phyloP scores from a whole-genome alignment of 805 yeast genomes.

The Metschnikowia borealis region DNA sequence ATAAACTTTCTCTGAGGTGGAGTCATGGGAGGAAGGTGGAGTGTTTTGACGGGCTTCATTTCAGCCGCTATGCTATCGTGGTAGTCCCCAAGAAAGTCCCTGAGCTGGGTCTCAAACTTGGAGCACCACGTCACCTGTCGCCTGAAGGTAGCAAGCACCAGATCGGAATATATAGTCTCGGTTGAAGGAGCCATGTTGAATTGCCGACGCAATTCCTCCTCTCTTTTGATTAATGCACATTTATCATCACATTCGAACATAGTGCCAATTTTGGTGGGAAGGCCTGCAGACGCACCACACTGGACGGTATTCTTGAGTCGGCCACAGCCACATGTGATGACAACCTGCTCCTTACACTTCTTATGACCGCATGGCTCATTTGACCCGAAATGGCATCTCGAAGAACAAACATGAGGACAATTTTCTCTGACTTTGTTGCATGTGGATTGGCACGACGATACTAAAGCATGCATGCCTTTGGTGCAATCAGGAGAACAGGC shows the following conservation, averaged over 20 bases:
- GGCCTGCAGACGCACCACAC: slow-evolving; percentile 53
- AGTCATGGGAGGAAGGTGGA: slow-evolving; percentile 73
- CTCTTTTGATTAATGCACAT: slow-evolving; percentile 61
- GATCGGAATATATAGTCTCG: slow-evolving; percentile 37
- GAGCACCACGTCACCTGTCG: slow-evolving; percentile 68
- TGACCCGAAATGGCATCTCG: slow-evolving; percentile 58
- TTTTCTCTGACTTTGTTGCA: slow-evolving; percentile 51
- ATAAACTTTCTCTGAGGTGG: slow-evolving; percentile 65
- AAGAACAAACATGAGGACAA: slow-evolving; percentile 69
- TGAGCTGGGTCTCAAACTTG: slow-evolving; percentile 53
- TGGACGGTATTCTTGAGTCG: slow-evolving; percentile 41
- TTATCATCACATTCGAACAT: slow-evolving; percentile 62
- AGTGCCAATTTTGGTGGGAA: slow-evolving; percentile 32
- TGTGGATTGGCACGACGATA: slow-evolving; percentile 46
- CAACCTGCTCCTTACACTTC: slow-evolving; percentile 50
- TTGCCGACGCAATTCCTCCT: slow-evolving; percentile 59
- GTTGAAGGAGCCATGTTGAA: slow-evolving; percentile 33
- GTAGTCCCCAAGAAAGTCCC: slow-evolving; percentile 44
- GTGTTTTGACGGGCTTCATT: slow-evolving; percentile 28
- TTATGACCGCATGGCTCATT: slow-evolving; percentile 44
- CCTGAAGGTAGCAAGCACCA: slow-evolving; percentile 43
- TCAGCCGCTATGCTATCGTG: slow-evolving; percentile 17
- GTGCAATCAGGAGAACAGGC: slow-evolving; percentile 63
- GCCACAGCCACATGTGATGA: slow-evolving; percentile 63
- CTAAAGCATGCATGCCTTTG: slow-evolving; percentile 51